These are phyloP conservation scores for Vicia sativa DNA, from an alignment of 306 rosid genomes.

Conservation along the genomic window DNA sequence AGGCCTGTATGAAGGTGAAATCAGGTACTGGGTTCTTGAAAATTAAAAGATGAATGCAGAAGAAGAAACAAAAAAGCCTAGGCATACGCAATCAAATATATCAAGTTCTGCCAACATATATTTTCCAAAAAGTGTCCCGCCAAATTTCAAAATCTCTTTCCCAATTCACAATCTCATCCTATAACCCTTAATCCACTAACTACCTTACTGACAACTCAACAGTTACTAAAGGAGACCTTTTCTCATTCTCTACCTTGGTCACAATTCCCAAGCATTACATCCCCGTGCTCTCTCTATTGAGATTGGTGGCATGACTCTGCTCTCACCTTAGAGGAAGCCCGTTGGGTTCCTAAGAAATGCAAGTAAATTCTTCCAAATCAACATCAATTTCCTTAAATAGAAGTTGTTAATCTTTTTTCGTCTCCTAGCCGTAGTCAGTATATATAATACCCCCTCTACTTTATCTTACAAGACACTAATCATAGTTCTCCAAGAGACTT, in stretches of 20 bases:
- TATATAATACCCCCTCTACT: background rate
- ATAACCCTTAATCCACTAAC: background rate
- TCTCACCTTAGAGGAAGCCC: background rate
- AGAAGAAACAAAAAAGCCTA: constrained; percentile 8
- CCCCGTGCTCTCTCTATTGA: background rate
- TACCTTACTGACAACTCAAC: background rate
- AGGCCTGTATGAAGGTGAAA: constrained; percentile 9
- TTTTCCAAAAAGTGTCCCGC: background rate
- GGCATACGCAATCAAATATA: background rate
- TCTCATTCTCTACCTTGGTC: background rate
- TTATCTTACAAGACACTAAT: background rate
- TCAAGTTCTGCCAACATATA: background rate
- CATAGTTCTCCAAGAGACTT: background rate
- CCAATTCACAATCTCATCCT: constrained; percentile 4
- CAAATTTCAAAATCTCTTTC: background rate
- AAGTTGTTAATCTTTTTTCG: too few species aligned
- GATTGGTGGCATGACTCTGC: background rate
- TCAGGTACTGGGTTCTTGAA: constrained; percentile 11
- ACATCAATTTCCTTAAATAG: background rate
- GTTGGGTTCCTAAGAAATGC: background rate
- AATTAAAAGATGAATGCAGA: constrained; percentile 5
- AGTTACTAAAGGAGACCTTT: background rate
- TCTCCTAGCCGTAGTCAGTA: background rate
- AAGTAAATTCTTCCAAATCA: constrained; percentile 2
- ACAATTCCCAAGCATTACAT: background rate